Conservation (phyloP, 148 eudicot genomes). For the Rhododendron ovatum region DNA sequence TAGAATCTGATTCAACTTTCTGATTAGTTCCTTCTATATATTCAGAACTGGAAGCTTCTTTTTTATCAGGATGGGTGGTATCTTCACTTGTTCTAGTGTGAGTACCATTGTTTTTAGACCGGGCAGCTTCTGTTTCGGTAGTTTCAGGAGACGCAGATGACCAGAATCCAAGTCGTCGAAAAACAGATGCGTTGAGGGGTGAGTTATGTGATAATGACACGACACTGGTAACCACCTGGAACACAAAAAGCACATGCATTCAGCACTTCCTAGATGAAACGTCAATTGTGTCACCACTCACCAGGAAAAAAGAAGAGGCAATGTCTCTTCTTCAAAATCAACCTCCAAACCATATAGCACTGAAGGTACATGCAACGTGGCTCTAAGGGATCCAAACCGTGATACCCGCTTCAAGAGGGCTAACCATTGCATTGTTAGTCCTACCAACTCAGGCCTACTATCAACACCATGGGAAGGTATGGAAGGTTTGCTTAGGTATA, state of each 20-base stretch:
- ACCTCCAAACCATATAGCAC: background rate
- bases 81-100: slow-evolving; percentile 15
- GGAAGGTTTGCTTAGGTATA: background rate
- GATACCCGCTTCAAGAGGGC: background rate
- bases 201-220: slow-evolving; percentile 36
- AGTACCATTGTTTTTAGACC: slow-evolving; percentile 29
- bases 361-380: background rate
- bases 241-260: slow-evolving; percentile 7
- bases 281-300: background rate
- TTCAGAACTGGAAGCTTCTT: slow-evolving; percentile 25
- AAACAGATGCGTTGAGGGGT: slow-evolving; percentile 20
- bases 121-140: slow-evolving; percentile 33
- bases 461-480: background rate
- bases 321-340: background rate
- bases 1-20: slow-evolving; percentile 43
- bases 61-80: slow-evolving; percentile 14
- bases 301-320: background rate
- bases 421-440: background rate
- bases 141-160: slow-evolving; percentile 64
- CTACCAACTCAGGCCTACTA: background rate
- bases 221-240: slow-evolving; percentile 32
- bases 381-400: background rate
- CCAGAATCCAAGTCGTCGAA: slow-evolving; percentile 52
- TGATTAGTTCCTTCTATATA: slow-evolving; percentile 21
- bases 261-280: background rate